Evolutionary conservation across 257 asterid genomes (phyloP).

Genomic region (Capsicum rhomboideum): DNA sequence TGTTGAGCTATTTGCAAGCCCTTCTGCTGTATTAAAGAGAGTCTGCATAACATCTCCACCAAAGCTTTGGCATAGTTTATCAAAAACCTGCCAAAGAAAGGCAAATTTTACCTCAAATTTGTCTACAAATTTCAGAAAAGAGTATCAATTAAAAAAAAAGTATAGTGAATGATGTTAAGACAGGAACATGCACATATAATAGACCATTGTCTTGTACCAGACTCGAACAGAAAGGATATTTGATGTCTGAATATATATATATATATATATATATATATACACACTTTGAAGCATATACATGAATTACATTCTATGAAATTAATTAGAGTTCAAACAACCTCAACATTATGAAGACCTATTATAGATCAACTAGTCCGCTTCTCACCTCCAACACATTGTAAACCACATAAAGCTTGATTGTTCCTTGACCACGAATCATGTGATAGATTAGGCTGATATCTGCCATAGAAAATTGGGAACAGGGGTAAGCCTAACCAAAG

Average conservation of each 20-base stretch:
- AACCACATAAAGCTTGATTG: slow-evolving; percentile 89
- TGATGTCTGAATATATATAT: not conserved
- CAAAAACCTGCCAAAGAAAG: slow-evolving; percentile 70
- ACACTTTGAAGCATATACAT: not conserved
- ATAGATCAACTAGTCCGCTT: not conserved
- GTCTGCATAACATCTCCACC: slow-evolving; percentile 95
- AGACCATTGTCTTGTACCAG: not conserved
- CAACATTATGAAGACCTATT: not conserved
- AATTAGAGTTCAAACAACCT: not conserved
- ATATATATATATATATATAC: too few relatives aligned
- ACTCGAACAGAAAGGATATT: not conserved
- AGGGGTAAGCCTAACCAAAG: not conserved
- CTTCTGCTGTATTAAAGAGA: slow-evolving; percentile 80
- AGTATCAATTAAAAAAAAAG: not conserved
- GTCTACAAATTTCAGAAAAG: not conserved
- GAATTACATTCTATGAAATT: not conserved
- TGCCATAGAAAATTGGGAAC: slow-evolving; percentile 20
- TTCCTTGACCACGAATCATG: slow-evolving; percentile 99
- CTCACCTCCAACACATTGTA: slow-evolving; percentile 97
- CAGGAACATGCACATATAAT: not conserved
- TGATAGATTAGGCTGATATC: slow-evolving; percentile 98
- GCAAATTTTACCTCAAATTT: not conserved
- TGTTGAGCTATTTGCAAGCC: slow-evolving; percentile 69
- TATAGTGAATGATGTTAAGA: not conserved
- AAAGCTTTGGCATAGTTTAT: slow-evolving; percentile 90